Base-by-base conservation (phyloP, 169 alveolate genomes). In the Plasmodium fragile region DNA sequence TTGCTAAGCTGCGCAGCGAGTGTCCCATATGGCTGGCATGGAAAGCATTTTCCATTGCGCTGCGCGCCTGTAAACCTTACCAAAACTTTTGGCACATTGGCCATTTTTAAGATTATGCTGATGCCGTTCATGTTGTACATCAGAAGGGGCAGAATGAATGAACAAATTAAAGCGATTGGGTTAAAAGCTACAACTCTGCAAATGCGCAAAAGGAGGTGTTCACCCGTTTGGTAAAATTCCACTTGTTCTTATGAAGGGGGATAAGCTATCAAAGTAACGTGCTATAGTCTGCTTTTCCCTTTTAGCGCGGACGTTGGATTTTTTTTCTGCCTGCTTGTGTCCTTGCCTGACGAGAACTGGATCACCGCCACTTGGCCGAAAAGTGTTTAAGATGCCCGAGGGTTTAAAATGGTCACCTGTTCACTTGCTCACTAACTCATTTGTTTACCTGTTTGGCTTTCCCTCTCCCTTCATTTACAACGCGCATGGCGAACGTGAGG, bases 31-130 rank as follows among this genome's bases (percentile, higher is more conserved):
- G 32, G 30, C 39, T 59, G 11, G 3, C 30, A 22, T 18, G 72
- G 10, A 69, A 34, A 28, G 11, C 2, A 69, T 70, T 32, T 18
- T 32, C 75, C 75, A 65, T 10, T 83, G n/a, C 30, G 72, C 45
- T n/a, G 34, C 32, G 25, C 25, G 16, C 75, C 32, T 36, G 18
- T 70, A 79, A 91, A 43, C 30, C 82, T 91, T 91, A 91, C 94
- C 94, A 91, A 53, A 28, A 91, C 16, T 36, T 65, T 91, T 71
- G 91, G 59, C 52, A 91, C 11, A 8, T 28, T 43, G 25, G 82
- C 79, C 49, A 80, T 30, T 81, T 91, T 91, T 43, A 32, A 8
- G 18, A 91, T 22, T 28, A 55, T 55, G 41, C 73, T 80, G 25
- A 71, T 39, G n/a, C 92, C 59, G 73, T 28, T 69, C 94, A 91